Evolutionary conservation across 2,329 filamentous ascomycete species (phyloP).

Genomic region (Xylariaceae sp.): DNA sequence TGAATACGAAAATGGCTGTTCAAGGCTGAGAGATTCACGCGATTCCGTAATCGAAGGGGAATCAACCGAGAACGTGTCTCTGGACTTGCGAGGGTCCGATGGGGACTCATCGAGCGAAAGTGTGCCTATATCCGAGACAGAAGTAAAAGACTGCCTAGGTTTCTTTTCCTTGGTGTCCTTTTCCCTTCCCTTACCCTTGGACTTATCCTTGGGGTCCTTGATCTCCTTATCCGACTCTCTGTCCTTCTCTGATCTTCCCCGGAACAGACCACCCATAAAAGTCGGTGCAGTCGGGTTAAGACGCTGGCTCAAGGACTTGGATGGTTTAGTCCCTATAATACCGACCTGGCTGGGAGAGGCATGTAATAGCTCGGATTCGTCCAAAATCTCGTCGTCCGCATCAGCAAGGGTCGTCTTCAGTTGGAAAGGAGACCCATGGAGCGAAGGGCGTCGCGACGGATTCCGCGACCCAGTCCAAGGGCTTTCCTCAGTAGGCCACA

Average conservation of each 20-base stretch:
- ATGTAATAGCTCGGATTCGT: constrained; percentile 61
- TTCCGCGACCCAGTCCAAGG: constrained; percentile 63
- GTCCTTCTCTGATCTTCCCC: constrained; percentile 46
- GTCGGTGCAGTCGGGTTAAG: constrained; percentile 90
- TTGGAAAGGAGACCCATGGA: constrained; percentile 75
- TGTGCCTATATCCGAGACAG: constrained; percentile 48
- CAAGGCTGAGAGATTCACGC: constrained; percentile 63
- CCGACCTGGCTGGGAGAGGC: constrained; percentile 66
- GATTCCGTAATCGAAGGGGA: constrained; percentile 68
- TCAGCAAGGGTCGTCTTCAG: constrained; percentile 67
- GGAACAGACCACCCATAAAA: constrained; percentile 77
- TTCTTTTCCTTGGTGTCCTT: constrained; percentile 52
- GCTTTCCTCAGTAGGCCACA: constrained; percentile 69
- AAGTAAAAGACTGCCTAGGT: constrained; percentile 46
- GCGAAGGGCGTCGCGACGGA: constrained; percentile 80
- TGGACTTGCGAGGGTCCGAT: constrained; percentile 60
- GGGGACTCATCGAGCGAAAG: constrained; percentile 57
- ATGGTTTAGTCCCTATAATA: constrained; percentile 81
- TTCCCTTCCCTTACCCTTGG: constrained; percentile 50
- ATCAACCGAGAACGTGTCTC: constrained; percentile 63
- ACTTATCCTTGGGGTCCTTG: constrained; percentile 43
- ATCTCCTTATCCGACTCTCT: constrained; percentile 46
- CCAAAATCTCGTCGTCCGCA: constrained; percentile 69
- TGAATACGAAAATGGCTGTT: constrained; percentile 62
- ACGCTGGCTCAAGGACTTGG: constrained; percentile 61